phyloP scores from a whole-genome alignment of 257 asterid species.

The Fraxinus excelsior region DNA sequence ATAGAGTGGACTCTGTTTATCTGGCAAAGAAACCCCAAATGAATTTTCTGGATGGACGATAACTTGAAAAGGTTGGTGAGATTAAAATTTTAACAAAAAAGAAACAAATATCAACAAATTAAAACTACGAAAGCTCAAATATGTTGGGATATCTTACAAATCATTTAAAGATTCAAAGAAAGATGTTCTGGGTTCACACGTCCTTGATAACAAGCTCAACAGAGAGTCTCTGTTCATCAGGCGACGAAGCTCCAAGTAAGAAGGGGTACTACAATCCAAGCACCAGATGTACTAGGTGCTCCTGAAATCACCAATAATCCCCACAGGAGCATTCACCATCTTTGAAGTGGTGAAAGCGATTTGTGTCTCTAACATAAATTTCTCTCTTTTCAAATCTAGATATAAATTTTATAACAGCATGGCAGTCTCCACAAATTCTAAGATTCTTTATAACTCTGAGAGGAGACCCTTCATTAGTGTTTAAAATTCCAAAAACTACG shows the following conservation, averaged over 20 bases:
- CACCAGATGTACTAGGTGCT: not conserved
- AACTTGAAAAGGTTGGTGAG: too few relatives aligned
- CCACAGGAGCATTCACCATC: constrained; percentile 83
- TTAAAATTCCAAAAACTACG: constrained; percentile 75
- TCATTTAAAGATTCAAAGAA: too few relatives aligned
- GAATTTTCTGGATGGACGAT: too few relatives aligned
- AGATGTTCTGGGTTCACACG: too few relatives aligned
- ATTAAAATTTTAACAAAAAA: too few relatives aligned
- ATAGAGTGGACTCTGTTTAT: not conserved
- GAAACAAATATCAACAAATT: too few relatives aligned
- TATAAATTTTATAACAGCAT: constrained; percentile 69
- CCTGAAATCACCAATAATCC: constrained; percentile 72
- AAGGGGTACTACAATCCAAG: not conserved
- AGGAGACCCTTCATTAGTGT: constrained; percentile 64
- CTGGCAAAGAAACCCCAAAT: not conserved
- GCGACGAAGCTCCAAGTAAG: not conserved
- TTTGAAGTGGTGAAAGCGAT: constrained; percentile 84
- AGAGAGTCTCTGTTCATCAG: not conserved
- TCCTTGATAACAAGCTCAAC: not conserved
- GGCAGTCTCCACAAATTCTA: constrained; percentile 92
- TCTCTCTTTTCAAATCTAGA: constrained; percentile 75
- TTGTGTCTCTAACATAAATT: constrained; percentile 79
- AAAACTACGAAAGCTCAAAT: too few relatives aligned
- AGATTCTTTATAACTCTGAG: constrained; percentile 83
- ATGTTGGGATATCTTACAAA: too few relatives aligned